Evolutionary conservation across 106 monocot species (phyloP).

Genomic region (Hemerocallis citrina): DNA sequence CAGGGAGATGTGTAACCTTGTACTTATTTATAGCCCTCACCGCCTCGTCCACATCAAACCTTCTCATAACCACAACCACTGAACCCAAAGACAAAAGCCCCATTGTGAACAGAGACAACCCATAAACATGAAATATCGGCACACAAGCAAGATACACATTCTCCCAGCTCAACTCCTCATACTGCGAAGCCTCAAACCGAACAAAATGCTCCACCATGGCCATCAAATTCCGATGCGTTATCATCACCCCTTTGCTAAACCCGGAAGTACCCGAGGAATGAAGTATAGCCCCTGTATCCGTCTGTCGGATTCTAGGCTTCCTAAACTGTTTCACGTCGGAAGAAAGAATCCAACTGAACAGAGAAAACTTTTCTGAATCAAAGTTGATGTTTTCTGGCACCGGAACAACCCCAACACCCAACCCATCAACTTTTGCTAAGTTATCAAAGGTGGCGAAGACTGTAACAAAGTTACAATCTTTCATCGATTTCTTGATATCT

Average conservation of each 20-base stretch:
- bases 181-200: conserved; percentile 48
- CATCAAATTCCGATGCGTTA: conserved; percentile 61
- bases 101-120: conserved; percentile 48
- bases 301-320: conserved; percentile 32
- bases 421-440: background rate
- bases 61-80: conserved; percentile 57
- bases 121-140: conserved; percentile 86
- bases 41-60: conserved; percentile 36
- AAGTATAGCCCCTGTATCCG: conserved; percentile 48
- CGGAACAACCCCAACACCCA: conserved; percentile 15
- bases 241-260: conserved; percentile 44
- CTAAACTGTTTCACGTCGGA: background rate
- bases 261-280: conserved; percentile 79
- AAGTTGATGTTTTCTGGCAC: conserved; percentile 28
- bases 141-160: conserved; percentile 63
- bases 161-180: conserved; percentile 14
- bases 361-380: conserved; percentile 10
- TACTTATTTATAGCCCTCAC: conserved; percentile 33
- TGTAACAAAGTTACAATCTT: background rate
- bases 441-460: conserved; percentile 16
- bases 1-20: conserved; percentile 54
- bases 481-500: conserved; percentile 40
- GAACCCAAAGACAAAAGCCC: conserved; percentile 58
- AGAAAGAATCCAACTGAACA: conserved; percentile 15
- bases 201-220: conserved; percentile 65